Evolutionary conservation across 129 eudicot species (phyloP).

Genomic region (Centaurea solstitialis): DNA sequence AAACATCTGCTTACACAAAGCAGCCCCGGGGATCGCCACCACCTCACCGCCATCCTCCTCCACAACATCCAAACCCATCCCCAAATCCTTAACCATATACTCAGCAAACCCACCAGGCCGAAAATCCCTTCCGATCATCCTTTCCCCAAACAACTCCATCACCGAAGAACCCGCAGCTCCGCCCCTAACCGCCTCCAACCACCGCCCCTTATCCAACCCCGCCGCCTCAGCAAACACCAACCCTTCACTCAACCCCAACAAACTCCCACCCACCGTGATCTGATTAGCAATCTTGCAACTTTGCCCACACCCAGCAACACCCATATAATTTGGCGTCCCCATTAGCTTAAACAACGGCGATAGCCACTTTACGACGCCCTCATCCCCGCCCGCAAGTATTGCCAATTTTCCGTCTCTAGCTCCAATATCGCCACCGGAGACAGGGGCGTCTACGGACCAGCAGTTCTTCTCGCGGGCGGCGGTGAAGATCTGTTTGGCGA

Average conservation of each 20-base stretch:
- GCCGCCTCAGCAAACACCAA: conserved; percentile 65
- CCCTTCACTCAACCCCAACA: conserved; percentile 94
- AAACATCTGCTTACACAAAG: conserved; percentile 67
- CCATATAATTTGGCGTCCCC: conserved; percentile 67
- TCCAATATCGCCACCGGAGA: conserved; percentile 84
- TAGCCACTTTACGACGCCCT: conserved; percentile 66
- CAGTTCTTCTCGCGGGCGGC: conserved; percentile 50
- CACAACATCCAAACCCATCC: conserved; percentile 83
- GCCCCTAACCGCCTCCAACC: conserved; percentile 69
- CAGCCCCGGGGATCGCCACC: conserved; percentile 82
- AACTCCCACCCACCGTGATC: conserved; percentile 76
- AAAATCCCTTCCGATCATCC: conserved; percentile 84
- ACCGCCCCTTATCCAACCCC: conserved; percentile 63
- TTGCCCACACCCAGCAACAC: conserved; percentile 76
- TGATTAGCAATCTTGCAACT: conserved; percentile 92
- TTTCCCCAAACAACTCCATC: conserved; percentile 85
- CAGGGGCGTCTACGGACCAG: conserved; percentile 82
- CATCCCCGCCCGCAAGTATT: conserved; percentile 74
- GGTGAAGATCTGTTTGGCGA: conserved; percentile 50
- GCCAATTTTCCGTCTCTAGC: conserved; percentile 76
- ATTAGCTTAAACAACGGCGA: conserved; percentile 61
- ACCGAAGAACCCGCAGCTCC: conserved; percentile 89
- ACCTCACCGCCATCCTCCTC: conserved; percentile 51
- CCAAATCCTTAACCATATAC: conserved; percentile 93
- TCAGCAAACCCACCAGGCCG: conserved; percentile 89